These are phyloP conservation scores for Leccinum pallidistipes DNA, from an alignment of 1,284 basidiomycete genomes.

Conservation along the genomic window DNA sequence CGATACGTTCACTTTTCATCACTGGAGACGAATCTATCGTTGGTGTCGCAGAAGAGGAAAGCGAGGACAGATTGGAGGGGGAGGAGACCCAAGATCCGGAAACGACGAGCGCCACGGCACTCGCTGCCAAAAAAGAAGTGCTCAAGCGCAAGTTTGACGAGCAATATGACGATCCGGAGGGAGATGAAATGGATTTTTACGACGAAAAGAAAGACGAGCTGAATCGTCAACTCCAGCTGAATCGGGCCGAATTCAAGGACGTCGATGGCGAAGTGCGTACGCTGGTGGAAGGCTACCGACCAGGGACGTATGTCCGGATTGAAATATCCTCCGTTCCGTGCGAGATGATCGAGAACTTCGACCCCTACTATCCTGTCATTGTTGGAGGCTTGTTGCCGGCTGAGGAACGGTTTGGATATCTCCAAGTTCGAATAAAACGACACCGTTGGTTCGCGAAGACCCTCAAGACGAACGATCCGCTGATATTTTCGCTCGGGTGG, in stretches of 20 bases:
- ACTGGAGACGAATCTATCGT: constrained; percentile 59
- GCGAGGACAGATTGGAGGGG: constrained; percentile 40
- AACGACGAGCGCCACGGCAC: constrained; percentile 50
- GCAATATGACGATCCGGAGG: constrained; percentile 91
- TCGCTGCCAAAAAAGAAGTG: constrained; percentile 87
- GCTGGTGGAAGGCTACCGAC: constrained; percentile 87
- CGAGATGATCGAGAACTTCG: constrained; percentile 93
- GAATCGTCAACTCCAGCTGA: constrained; percentile 81
- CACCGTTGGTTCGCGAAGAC: constrained; percentile 94
- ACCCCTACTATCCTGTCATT: constrained; percentile 88
- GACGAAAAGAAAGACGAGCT: constrained; percentile 92
- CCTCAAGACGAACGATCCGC: constrained; percentile 96
- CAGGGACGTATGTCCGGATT: constrained; percentile 93
- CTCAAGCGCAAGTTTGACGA: constrained; percentile 96
- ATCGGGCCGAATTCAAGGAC: constrained; percentile 84
- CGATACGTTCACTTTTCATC: constrained; percentile 89
- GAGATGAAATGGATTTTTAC: constrained; percentile 82
- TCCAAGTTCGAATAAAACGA: constrained; percentile 95
- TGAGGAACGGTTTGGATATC: constrained; percentile 91
- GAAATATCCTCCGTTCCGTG: constrained; percentile 85
- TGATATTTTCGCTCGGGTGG: constrained; percentile 97
- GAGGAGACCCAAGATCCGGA: constrained; percentile 42
- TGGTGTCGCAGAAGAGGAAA: constrained; percentile 39
- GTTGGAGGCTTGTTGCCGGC: constrained; percentile 91
- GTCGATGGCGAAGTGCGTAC: constrained; percentile 79